Conservation (phyloP, 345 rosid species). For the Dovyalis caffra region DNA sequence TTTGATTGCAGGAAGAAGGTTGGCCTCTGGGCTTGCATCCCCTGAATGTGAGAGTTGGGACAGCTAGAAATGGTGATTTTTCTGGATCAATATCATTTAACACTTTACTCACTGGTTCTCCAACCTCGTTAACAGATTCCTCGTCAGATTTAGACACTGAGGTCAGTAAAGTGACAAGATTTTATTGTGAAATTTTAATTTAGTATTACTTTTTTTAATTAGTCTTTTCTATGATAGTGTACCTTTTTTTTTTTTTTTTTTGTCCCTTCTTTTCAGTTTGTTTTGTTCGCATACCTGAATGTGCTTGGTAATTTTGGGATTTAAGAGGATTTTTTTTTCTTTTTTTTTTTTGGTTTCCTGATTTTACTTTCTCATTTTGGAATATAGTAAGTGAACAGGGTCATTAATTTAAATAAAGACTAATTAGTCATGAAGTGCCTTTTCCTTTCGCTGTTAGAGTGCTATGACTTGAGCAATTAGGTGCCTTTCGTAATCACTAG, state of each 20-base stretch:
- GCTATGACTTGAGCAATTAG: neutral
- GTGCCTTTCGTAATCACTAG: neutral
- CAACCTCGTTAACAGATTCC: slow-evolving; percentile 41
- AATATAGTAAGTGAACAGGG: neutral
- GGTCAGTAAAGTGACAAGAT: slow-evolving; percentile 38
- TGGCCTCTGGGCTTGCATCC: slow-evolving; percentile 58
- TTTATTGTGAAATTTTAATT: neutral
- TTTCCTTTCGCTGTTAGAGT: neutral
- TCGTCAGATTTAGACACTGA: slow-evolving; percentile 59
- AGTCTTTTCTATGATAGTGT: neutral
- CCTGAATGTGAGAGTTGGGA: slow-evolving; percentile 37
- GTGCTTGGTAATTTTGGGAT: slow-evolving; percentile 6
- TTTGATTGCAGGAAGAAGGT: slow-evolving; percentile 40
- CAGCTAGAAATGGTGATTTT: slow-evolving; percentile 29
- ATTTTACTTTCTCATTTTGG: neutral
- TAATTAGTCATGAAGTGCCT: neutral
- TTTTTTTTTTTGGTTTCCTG: neutral
- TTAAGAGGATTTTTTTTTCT: neutral
- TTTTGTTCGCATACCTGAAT: neutral
- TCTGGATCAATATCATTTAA: slow-evolving; percentile 45
- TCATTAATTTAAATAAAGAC: neutral
- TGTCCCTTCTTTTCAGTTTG: slow-evolving; percentile 13
- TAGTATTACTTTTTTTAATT: neutral
- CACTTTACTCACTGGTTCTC: slow-evolving; percentile 45
- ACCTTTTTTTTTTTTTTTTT: neutral